Base-by-base conservation (phyloP, 169 alveolate species). In the Eimeria necatrix region DNA sequence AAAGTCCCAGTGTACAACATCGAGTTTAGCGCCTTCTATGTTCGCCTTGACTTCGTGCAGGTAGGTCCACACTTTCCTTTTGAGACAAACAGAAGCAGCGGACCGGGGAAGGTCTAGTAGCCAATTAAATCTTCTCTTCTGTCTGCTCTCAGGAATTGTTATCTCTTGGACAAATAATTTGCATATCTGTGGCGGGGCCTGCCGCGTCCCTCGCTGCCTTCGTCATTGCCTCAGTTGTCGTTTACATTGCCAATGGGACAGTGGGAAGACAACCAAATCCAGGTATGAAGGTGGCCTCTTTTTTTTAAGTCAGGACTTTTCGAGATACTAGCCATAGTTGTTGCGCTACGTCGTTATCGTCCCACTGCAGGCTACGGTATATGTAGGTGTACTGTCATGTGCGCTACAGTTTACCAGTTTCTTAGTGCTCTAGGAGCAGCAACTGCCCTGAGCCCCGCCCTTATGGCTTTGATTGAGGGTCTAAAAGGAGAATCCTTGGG, bases 401-500 rank as follows among this genome's bases (percentile, higher is more conserved):
- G 59, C 22, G 85, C 12, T 41, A 4, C 94, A 93, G 95, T 93
- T 24, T 93, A 93, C 48, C 89, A 87, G 46, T 93, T 93, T 51
- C 64, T 85, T 52, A 86, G 93, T 60, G 86, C 95, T 9, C 56
- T 73, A 12, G 95, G 95, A n/a, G 93, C 80, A 24, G 92, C 93
- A 3, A 80, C 88, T 80, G 80, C 84, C 14, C 76, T 93, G 5
- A 87, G 32, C n/a, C 95, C 95, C 14, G 41, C 49, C 41, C 59
- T 93, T 48, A 81, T 46, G 49, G 56, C 86, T 49, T 52, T 26
- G 46, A 83, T 93, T 60, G 95, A 93, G 59, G 95, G 83, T 6
- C 3, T 68, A 18, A 80, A 49, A 26, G 68, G 88, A 12, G 20
- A 93, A 51, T 4, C 14, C 70, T 26, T 52, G 2, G 95, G 95